A percentile compares a stretch with the other conserved stretches of the same genome.
phyloP scores from a whole-genome alignment of 164 flowering plant species.

The Magnolia sinica region DNA sequence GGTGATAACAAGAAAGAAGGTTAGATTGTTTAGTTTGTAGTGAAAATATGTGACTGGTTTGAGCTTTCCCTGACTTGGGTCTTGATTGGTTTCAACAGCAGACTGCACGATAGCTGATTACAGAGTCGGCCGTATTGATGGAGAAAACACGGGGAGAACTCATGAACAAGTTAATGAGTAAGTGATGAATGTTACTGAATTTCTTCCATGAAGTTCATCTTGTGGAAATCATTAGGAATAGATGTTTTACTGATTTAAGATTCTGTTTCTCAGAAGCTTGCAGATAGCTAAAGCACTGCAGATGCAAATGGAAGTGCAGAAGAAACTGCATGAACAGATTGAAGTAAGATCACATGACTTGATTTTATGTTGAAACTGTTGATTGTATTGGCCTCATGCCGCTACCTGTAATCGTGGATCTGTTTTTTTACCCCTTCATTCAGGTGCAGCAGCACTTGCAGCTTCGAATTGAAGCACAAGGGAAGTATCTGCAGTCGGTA shows the following conservation, averaged over 20 bases:
- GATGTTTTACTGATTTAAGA: conserved; percentile 17
- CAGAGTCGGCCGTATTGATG: conserved; percentile 19
- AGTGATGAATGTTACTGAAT: conserved; percentile 14
- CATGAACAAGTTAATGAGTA: conserved; percentile 49
- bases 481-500: conserved; percentile 79
- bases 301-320: conserved; percentile 87
- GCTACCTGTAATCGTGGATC: too few relatives aligned
- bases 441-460: conserved; percentile 95
- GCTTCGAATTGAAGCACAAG: conserved; percentile 94
- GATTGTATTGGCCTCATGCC: background rate
- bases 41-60: background rate
- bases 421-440: conserved; percentile 3
- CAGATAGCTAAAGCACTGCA: conserved; percentile 68
- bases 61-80: background rate
- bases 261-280: conserved; percentile 44
- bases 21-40: conserved; percentile 12
- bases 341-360: conserved; percentile 43
- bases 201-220: background rate
- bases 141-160: conserved; percentile 30
- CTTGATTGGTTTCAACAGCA: conserved; percentile 1
- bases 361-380: background rate
- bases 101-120: conserved; percentile 32
- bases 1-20: conserved; percentile 45
- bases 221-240: background rate
- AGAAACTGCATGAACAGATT: conserved; percentile 84